Evolutionary conservation across 768 basidiomycete species (phyloP).

Genomic region (Mycena filopes): DNA sequence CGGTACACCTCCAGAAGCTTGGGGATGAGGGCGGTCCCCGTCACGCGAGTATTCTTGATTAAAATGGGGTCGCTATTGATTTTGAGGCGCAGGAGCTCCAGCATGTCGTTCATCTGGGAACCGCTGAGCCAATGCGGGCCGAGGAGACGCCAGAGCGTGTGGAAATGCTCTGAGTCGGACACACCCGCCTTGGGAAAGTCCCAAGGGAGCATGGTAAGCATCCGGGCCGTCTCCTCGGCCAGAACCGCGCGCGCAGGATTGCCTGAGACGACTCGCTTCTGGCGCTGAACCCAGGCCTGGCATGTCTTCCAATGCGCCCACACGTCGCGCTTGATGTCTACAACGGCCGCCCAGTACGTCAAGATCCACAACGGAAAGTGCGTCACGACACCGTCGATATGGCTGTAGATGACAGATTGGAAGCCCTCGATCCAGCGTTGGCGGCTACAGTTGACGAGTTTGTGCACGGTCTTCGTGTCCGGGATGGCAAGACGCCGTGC

Average conservation of each 20-base stretch:
- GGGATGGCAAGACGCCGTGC: conserved; percentile 10
- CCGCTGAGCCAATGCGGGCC: not conserved
- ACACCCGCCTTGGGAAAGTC: not conserved
- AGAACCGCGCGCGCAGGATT: not conserved
- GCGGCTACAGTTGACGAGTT: conserved; percentile 7
- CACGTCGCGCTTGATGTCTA: not conserved
- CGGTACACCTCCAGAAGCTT: not conserved
- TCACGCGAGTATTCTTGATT: not conserved
- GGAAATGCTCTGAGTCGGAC: not conserved
- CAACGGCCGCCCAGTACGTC: not conserved
- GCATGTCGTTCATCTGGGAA: not conserved
- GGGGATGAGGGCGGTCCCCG: not conserved
- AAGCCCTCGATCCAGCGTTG: conserved; percentile 13
- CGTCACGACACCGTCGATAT: not conserved
- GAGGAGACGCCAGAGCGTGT: not conserved
- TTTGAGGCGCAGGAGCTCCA: not conserved
- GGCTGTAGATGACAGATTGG: conserved; percentile 11
- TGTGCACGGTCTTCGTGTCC: not conserved
- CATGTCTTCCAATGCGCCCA: not conserved
- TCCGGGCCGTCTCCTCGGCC: not conserved
- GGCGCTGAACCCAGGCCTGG: not conserved
- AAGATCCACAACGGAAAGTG: conserved; percentile 13
- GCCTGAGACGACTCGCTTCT: not conserved
- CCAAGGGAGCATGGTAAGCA: conserved; percentile 2
- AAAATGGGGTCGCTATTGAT: not conserved